Conservation (phyloP, 2,329 filamentous ascomycete genomes). For the Pleurostoma richardsiae region DNA sequence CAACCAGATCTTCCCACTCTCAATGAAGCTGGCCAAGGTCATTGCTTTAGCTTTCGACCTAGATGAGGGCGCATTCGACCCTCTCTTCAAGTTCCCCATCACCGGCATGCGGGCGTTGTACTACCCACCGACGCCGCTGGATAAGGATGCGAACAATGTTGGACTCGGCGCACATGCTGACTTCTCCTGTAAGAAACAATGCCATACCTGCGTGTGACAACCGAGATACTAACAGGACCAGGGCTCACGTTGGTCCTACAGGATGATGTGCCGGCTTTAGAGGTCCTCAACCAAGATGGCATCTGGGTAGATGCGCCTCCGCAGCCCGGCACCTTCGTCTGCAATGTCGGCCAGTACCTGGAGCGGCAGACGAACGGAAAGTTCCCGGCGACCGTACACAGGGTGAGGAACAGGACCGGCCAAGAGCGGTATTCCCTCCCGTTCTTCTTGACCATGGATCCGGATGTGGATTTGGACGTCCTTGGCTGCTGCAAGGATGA, state of each 20-base stretch:
- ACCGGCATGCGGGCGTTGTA: conserved; percentile 33
- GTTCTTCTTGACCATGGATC: conserved; percentile 25
- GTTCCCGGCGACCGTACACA: conserved; percentile 32
- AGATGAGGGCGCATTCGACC: conserved; percentile 29
- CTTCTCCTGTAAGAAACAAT: conserved; percentile 23
- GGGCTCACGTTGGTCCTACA: conserved; percentile 31
- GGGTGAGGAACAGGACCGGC: conserved; percentile 29
- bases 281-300: conserved; percentile 34
- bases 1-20: conserved; percentile 18
- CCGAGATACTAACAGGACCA: neutral
- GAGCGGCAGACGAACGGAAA: conserved; percentile 31
- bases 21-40: conserved; percentile 23
- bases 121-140: conserved; percentile 26
- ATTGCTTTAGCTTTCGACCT: conserved; percentile 33
- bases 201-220: too few species aligned
- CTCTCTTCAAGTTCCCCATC: conserved; percentile 30
- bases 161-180: conserved; percentile 35
- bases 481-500: conserved; percentile 14
- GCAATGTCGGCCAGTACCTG: conserved; percentile 33
- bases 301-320: conserved; percentile 31
- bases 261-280: conserved; percentile 21
- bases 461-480: conserved; percentile 16
- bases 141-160: conserved; percentile 17
- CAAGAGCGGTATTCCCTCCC: conserved; percentile 31
- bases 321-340: conserved; percentile 27